Evolutionary conservation across 1,284 basidiomycete species (phyloP), one percentile per base, ranked within the genome.

Genomic region (Malassezia dermatis): DNA sequence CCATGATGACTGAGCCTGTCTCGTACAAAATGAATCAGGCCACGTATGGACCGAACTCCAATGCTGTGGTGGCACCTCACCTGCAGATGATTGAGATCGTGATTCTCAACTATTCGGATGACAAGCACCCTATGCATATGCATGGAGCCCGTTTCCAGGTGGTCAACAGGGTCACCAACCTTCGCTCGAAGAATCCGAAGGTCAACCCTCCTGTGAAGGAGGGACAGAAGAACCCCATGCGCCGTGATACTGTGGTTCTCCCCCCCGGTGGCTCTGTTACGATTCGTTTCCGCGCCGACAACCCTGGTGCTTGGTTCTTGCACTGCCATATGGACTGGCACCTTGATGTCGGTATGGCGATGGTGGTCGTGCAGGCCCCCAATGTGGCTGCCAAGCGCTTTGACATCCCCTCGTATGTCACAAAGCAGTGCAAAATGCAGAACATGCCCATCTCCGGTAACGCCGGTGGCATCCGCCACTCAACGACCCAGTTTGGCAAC

Each of bases 21-120:
- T 63, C 44, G 10, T 28, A 41, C 8, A 27, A 32, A n/a, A 30
- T 35, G 30, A 34, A 58, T 37, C 13, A 19, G 1, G 45, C 39
- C 21, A 42, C 53, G 12, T 61, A 63, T 42, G 61, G 59, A 19
- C 61, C 58, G 2, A 15, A 32, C 13, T 17, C 48, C 17, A 50
- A 81, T 66, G 83, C 82, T 61, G 83, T 86, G 66, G 79, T 91
- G 8, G 73, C 91, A 21, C 78, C 88, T 26, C 83, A 88, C 66
- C 77, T 83, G 35, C 82, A 88, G 11, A 84, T 86, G 3, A 77
- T 95, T 45, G 84, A 94, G 73, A 78, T 95, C 50, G 81, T 85
- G 1, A 76, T 94, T 45, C 83, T 84, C 74, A 94, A 93, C 75
- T 79, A 79, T n/a, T 86, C 88, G 72, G 77, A 78, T 0, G 83